Base-by-base conservation (phyloP, 768 basidiomycete genomes). In the Scleroderma bovista region DNA sequence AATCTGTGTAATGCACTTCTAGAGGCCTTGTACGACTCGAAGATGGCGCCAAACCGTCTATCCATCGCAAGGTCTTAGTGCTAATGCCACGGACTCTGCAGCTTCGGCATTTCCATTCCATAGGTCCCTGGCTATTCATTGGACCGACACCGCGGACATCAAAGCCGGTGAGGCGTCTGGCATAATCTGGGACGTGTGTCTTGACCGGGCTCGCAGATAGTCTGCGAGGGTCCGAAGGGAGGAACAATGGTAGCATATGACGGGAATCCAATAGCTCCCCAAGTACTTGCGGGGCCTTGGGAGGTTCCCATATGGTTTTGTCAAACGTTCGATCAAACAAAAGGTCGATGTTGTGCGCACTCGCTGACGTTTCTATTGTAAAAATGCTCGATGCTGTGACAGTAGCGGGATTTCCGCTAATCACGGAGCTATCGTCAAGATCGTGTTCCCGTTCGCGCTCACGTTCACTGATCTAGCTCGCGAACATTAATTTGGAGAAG, bases 191-290 rank as follows among this genome's bases (percentile, higher is more conserved):
- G n/a, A 65, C 41, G 34, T 55, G 44, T 45, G 29, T 57, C 57
- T 75, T 80, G 44, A 66, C 75, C 0, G 88, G 84, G 3, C 78
- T 69, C 6, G 86, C 88, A 17, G 87, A 83, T 8, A 94, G 73
- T 65, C 89, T 74, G 34, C 81, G 81, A 29, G 86, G 84, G 64
- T 92, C 84, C 17, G 84, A 81, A 7, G 94, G 94, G 44, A 96
- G 82, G 19, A 81, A 74, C 43, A 95, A 73, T 2, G 91, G 92
- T 20, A 98, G 78, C 93, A 97, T 97, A 65, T 87, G 81, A 55
- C 93, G 79, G 22, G 90, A 93, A 65, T 99, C 93, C 54, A 97
- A 73, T 22, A 97, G 70, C 65, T 99, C 96, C 26, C 93, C 93
- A 1, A 93, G 77, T 22, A 84, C 84, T 59, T 88, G 87, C 0